Conservation (phyloP, 225 moss, liverwort and hornwort genomes). For the Rhytidiadelphus loreus region DNA sequence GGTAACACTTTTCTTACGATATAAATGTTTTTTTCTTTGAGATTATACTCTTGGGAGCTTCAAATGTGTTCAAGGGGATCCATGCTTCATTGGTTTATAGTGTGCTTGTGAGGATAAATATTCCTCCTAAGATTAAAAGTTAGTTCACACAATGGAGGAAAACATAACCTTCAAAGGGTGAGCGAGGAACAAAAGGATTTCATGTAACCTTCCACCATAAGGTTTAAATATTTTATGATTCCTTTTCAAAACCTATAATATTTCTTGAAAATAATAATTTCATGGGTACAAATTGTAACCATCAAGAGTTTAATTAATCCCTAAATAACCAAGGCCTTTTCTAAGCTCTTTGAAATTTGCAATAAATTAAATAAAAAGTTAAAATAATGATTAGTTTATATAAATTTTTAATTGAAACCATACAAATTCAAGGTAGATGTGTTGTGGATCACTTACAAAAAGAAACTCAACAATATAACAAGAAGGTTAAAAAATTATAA, state of each 20-base stretch:
- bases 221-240: background rate
- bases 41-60: too few relatives aligned
- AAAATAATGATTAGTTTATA: background rate
- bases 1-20: rapidly evolving
- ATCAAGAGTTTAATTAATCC: background rate
- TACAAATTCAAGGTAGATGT: background rate
- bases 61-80: background rate
- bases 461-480: background rate
- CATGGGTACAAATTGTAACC: too few relatives aligned
- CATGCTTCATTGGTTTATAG: background rate
- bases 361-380: background rate
- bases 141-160: background rate
- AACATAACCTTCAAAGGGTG: background rate
- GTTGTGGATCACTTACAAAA: background rate
- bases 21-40: background rate
- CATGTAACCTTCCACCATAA: rapidly evolving
- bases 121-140: background rate
- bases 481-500: background rate
- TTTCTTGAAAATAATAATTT: background rate
- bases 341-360: background rate
- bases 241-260: background rate
- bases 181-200: background rate
- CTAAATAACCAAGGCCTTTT: background rate
- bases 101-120: background rate
- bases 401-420: background rate